Evolutionary conservation across 257 asterid genomes (phyloP).

Genomic region (Petunia axillaris): DNA sequence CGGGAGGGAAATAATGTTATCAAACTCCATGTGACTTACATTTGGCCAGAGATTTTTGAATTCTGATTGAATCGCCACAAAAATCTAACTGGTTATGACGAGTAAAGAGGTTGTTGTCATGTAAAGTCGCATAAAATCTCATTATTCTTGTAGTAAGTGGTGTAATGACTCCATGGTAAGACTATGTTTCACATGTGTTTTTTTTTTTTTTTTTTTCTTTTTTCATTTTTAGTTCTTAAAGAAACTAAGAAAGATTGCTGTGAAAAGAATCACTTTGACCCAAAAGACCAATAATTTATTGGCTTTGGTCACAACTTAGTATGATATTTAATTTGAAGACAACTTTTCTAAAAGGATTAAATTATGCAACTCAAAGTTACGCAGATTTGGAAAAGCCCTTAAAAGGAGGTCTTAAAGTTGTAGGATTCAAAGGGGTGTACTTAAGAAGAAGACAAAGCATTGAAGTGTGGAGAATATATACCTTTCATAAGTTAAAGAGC

Average conservation of each 20-base stretch:
- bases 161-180: too few species aligned
- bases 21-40: too few species aligned
- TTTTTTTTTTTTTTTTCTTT: not conserved
- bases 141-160: too few species aligned
- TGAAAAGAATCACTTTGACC: conserved; percentile 36
- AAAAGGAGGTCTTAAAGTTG: conserved; percentile 75
- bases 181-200: not conserved
- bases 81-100: too few species aligned
- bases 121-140: too few species aligned
- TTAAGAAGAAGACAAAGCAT: conserved; percentile 64
- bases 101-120: too few species aligned
- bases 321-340: conserved; percentile 27
- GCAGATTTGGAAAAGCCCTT: conserved; percentile 56
- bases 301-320: conserved; percentile 25
- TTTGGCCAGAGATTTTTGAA: too few species aligned
- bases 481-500: conserved; percentile 41
- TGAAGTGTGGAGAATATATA: conserved; percentile 53
- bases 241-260: conserved; percentile 10
- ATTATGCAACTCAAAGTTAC: conserved; percentile 45
- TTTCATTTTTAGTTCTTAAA: not conserved
- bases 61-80: too few species aligned
- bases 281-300: conserved; percentile 28
- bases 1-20: too few species aligned
- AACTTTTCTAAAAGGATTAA: conserved; percentile 24
- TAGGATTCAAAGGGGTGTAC: conserved; percentile 51